Evolutionary conservation across 495 filamentous ascomycete species (phyloP).

Genomic region (Podospora bellae-mahoneyi): DNA sequence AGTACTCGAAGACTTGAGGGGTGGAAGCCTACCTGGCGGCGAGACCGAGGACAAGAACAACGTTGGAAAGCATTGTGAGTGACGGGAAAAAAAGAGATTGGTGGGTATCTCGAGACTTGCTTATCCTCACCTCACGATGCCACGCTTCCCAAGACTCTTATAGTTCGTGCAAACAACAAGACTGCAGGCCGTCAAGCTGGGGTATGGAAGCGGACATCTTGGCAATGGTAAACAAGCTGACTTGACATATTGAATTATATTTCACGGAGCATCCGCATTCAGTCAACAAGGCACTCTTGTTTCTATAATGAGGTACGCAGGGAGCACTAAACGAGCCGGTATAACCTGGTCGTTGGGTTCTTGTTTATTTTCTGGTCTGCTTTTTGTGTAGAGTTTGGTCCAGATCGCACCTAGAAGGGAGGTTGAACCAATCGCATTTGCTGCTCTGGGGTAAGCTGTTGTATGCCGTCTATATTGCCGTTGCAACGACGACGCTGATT

Average conservation of each 20-base stretch:
- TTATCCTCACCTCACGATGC: neutral
- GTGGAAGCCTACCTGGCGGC: constrained; percentile 11
- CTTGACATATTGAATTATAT: constrained; percentile 27
- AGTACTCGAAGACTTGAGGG: too few species aligned
- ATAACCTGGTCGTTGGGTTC: constrained; percentile 7
- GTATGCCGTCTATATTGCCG: constrained; percentile 8
- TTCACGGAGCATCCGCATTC: constrained; percentile 27
- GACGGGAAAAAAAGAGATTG: neutral
- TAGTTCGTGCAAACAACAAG: neutral
- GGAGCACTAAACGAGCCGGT: neutral
- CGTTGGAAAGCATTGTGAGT: constrained; percentile 11
- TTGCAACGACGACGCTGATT: constrained; percentile 4
- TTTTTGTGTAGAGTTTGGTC: neutral
- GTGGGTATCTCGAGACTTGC: neutral
- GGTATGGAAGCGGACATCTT: neutral
- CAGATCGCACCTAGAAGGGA: neutral
- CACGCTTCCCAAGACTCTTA: neutral
- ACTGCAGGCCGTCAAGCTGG: neutral
- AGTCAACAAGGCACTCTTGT: neutral
- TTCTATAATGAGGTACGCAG: neutral
- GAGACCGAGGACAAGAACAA: constrained; percentile 10
- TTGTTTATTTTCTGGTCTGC: constrained; percentile 1
- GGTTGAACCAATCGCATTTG: neutral
- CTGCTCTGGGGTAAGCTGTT: neutral
- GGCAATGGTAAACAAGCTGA: constrained; percentile 8